Evolutionary conservation across 768 basidiomycete species (phyloP), one percentile per base, ranked within the genome.

Genomic region (Antrodiella citrinella): DNA sequence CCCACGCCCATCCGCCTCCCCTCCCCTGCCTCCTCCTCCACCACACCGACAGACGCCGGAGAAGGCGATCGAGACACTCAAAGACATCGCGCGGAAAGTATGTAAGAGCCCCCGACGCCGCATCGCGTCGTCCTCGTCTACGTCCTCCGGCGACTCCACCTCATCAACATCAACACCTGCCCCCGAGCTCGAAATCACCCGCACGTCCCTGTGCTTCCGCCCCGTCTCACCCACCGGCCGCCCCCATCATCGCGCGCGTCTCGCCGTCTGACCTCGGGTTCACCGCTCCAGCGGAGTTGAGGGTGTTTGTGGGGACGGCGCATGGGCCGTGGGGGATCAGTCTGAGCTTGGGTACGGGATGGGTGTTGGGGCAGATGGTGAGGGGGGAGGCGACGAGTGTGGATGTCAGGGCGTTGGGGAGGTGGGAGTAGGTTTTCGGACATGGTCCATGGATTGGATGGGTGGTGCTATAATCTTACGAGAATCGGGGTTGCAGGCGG

Each of bases 291-390:
- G 53, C 49, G 24, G 53, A 55, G 38, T 59, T 57, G 15, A 21
- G 20, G 15, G 59, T 67, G 44, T 67, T 59, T 50, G 56, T 69
- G 45, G 61, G 67, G 23, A 61, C 65, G 0, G 70, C 68, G 3
- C 68, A 69, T 48, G 70, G 68, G n/a, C 67, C 68, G 24, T 72
- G 71, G 70, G 67, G 67, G 42, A 65, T 69, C 51, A 55, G 54
- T 22, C 48, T 67, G 40, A 59, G 64, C 40, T 57, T 66, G 15
- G 67, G 65, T 30, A 65, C 64, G 40, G 66, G 67, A 20, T 49
- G 53, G 15, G 63, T 67, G 10, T 48, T 69, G 26, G 57, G 57
- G 39, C 62, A 67, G 57, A 58, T 62, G 54, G 53, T 65, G 26
- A 55, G 66, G 3, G 56, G 62, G 10, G 50, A 55, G 45, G 45